Percentiles rank a stretch among this genome's conserved stretches.
These are phyloP conservation scores for Fusarium sororula DNA, from an alignment of 2,329 filamentous ascomycete genomes.

Conservation along the genomic window DNA sequence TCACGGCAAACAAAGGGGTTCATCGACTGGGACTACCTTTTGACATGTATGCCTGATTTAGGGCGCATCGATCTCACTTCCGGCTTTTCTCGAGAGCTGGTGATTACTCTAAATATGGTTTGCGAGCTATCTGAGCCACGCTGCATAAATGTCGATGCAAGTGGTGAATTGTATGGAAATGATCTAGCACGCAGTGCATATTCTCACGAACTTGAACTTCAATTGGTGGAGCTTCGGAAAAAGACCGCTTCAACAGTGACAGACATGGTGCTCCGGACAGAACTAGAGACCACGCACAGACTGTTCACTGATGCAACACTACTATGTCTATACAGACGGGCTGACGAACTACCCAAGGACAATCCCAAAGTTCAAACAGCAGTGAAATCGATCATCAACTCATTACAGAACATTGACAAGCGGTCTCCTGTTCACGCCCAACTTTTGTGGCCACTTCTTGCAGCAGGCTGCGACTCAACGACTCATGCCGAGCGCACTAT, in stretches of 20 bases:
- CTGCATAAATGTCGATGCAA: background rate
- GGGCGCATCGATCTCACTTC: slow-evolving; percentile 4
- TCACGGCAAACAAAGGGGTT: background rate
- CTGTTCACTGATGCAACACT: slow-evolving; percentile 3
- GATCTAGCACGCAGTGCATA: no score
- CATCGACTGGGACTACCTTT: background rate
- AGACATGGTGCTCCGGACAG: background rate
- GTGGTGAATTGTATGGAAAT: background rate
- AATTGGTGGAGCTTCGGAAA: background rate
- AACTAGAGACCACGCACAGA: background rate
- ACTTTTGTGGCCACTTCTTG: slow-evolving; percentile 5
- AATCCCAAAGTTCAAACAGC: background rate
- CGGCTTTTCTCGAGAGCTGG: background rate
- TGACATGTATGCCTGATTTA: background rate
- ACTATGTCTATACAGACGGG: background rate
- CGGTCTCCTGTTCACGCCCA: background rate
- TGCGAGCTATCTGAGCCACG: slow-evolving; percentile 4
- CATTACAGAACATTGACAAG: background rate
- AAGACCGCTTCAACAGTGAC: background rate
- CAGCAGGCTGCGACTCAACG: slow-evolving; percentile 9
- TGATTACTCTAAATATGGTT: background rate
- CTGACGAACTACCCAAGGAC: background rate
- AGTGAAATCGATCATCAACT: background rate
- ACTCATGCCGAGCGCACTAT: background rate
- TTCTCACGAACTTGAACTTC: background rate